These are phyloP conservation scores for Volvox africanus DNA, from an alignment of 139 green algal genomes.

Conservation along the genomic window DNA sequence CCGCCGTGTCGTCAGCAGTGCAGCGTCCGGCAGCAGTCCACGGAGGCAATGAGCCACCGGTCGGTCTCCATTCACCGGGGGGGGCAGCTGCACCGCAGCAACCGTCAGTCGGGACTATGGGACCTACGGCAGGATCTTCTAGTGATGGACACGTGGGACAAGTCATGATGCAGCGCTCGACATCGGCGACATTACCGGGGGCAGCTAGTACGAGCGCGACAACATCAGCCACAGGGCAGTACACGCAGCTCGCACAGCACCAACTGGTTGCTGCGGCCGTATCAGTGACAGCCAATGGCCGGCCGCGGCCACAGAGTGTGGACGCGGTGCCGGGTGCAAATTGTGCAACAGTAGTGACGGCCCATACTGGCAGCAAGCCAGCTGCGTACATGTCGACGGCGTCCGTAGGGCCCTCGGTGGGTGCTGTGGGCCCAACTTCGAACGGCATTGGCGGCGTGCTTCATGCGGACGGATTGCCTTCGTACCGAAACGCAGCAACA, in stretches of 20 bases:
- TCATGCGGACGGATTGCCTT: slow-evolving; percentile 28
- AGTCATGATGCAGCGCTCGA: slow-evolving; percentile 36
- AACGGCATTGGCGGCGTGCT: slow-evolving; percentile 17
- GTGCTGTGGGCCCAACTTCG: not conserved
- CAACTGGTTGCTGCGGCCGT: slow-evolving; percentile 40
- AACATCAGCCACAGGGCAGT: not conserved
- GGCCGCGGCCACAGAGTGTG: slow-evolving; percentile 20
- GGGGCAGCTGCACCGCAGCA: not conserved
- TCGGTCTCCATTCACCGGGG: not conserved
- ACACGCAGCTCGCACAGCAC: slow-evolving; percentile 12
- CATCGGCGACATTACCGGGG: slow-evolving; percentile 29
- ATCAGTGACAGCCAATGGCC: slow-evolving; percentile 32
- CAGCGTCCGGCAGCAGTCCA: not conserved
- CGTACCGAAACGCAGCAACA: slow-evolving; percentile 64
- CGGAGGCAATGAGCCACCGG: not conserved
- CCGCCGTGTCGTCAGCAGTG: not conserved
- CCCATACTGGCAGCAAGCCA: not conserved
- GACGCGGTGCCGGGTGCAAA: not conserved
- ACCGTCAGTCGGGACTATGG: not conserved
- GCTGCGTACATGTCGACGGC: slow-evolving; percentile 22
- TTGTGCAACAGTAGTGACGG: not conserved
- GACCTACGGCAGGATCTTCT: not conserved
- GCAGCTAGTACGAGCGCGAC: slow-evolving; percentile 11
- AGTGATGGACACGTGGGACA: not conserved
- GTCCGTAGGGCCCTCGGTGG: not conserved